Evolutionary conservation across 306 rosid genomes (phyloP), one percentile per base, ranked within the genome.

Genomic region (Crataegus laevigata): DNA sequence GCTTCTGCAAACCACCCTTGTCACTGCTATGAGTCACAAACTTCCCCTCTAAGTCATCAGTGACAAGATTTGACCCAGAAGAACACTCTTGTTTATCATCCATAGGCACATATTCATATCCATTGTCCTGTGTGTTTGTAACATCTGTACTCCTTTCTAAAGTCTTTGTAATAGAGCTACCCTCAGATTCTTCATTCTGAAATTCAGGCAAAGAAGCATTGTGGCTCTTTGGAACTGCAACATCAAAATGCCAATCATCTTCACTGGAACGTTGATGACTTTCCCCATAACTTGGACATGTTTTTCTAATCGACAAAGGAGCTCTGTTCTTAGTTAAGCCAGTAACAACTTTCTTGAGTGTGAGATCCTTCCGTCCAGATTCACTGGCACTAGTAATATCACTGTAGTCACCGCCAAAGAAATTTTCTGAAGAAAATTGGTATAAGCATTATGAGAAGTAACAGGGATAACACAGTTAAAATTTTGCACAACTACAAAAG

Each of bases 61-160:
- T 62, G 64, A 82, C 67, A 55, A 81, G 79, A 87, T 82, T 89
- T 81, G 92, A 85, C 68, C 83, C 89, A 66, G 96, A 91, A 70
- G 94, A 88, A 71, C 88, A 87, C 74, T 91, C 91, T 69, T 91
- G 96, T 82, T 86, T 90, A 83, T 91, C 96, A 77, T 93, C 94
- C 89, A 87, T 82, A 25, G 85, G 85, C 51, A 85, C 90, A 81
- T 89, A 90, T 51, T 91, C 93, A 80, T 79, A 89, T 45, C 87
- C 82, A 77, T 74, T 67, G 52, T 91, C 89, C 55, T 82, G 92
- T 73, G 82, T 76, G 82, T 90, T 85, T 43, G 94, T 77, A 76
- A 82, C 76, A 75, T 90, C 93, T 66, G 85, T 74, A 59, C 91
- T 93, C 78, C 91, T 76, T 83, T 87, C 90, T 68, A 85, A 71